These are phyloP conservation scores for Fistulifera pelliculosa DNA, from an alignment of 108 stramenopile species.

Conservation along the genomic window DNA sequence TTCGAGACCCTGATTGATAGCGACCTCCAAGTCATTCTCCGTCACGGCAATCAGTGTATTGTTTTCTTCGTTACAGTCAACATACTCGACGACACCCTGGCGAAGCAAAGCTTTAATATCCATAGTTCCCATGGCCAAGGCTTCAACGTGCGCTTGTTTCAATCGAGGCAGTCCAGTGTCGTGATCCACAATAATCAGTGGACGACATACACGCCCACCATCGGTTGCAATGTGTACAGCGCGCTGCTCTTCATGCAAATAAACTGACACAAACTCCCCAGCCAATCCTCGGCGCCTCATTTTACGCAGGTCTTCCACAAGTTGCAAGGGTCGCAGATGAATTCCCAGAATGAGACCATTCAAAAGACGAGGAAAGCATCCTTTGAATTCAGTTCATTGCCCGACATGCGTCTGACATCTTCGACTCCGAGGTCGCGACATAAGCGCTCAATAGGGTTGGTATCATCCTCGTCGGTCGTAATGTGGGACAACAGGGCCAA, in stretches of 20 bases:
- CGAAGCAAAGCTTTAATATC: conserved; percentile 67
- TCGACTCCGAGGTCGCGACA: conserved; percentile 95
- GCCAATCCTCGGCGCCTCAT: conserved; percentile 84
- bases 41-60: conserved; percentile 93
- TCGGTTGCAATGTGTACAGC: conserved; percentile 97
- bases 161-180: conserved; percentile 59
- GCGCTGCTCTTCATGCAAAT: conserved; percentile 87
- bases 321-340: conserved; percentile 58
- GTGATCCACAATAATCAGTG: conserved; percentile 83
- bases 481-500: conserved; percentile 94
- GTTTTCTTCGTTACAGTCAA: conserved; percentile 99
- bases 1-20: conserved; percentile 38
- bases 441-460: conserved; percentile 77
- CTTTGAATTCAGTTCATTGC: conserved; percentile 82
- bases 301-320: conserved; percentile 70
- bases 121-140: conserved; percentile 66
- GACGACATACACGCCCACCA: conserved; percentile 96
- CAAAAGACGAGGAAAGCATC: conserved; percentile 88
- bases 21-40: conserved; percentile 76
- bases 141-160: conserved; percentile 79
- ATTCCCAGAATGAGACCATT: conserved; percentile 94
- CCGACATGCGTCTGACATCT: conserved; percentile 84
- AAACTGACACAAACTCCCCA: conserved; percentile 96
- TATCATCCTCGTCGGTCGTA: conserved; percentile 87
- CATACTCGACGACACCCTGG: conserved; percentile 96